phyloP scores from a whole-genome alignment of 805 yeast genomes.

The Suhomyces sp. region DNA sequence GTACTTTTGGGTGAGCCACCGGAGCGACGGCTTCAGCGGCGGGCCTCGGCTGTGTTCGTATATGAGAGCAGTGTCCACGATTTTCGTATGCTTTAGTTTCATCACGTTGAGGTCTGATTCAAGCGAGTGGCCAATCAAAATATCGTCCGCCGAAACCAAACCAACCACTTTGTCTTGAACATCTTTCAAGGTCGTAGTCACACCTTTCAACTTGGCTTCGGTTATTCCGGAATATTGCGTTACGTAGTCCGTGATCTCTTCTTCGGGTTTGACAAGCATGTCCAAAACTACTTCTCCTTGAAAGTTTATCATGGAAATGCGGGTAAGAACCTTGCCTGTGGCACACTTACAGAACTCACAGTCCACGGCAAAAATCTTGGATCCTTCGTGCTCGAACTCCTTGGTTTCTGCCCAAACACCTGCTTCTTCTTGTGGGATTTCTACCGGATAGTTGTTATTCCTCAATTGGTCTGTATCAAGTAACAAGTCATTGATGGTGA shows the following conservation, averaged over 20 bases:
- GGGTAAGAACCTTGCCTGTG: constrained; percentile 63
- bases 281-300: constrained; percentile 62
- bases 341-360: constrained; percentile 87
- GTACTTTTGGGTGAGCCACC: constrained; percentile 59
- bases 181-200: constrained; percentile 62
- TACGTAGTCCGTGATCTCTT: constrained; percentile 71
- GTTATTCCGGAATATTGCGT: constrained; percentile 89
- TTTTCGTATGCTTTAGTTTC: constrained; percentile 63
- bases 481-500: constrained; percentile 51
- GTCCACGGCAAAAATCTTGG: constrained; percentile 75
- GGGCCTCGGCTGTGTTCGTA: constrained; percentile 82
- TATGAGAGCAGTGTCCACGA: constrained; percentile 77
- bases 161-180: constrained; percentile 56
- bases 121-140: constrained; percentile 84
- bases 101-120: constrained; percentile 78
- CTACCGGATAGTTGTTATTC: constrained; percentile 55
- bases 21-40: constrained; percentile 75
- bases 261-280: constrained; percentile 73
- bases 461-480: constrained; percentile 48
- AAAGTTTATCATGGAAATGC: constrained; percentile 72
- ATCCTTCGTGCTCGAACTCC: constrained; percentile 52
- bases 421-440: constrained; percentile 8
- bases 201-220: constrained; percentile 56
- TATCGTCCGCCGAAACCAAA: constrained; percentile 54
- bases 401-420: constrained; percentile 55